phyloP scores from a whole-genome alignment of 2,329 filamentous ascomycete genomes.

The Helicocarpus griseus region DNA sequence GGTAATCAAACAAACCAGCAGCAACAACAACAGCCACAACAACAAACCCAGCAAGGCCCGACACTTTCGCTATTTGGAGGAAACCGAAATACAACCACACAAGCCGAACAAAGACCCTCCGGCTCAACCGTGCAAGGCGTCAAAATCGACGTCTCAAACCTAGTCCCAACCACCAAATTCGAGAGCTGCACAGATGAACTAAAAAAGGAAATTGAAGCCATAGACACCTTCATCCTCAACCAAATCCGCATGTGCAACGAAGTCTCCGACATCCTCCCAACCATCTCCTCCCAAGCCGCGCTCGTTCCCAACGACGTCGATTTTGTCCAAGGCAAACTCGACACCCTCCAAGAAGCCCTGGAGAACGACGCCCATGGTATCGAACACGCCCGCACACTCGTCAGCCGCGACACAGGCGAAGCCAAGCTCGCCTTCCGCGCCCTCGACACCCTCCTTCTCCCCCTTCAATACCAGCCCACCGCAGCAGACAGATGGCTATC shows the following conservation, averaged over 20 bases:
- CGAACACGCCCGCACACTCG: slow-evolving; percentile 45
- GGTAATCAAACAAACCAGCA: slow-evolving; percentile 8
- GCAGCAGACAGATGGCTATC: slow-evolving; percentile 32
- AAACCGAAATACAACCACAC: slow-evolving; percentile 21
- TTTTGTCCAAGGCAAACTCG: slow-evolving; percentile 51
- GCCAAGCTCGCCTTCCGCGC: slow-evolving; percentile 63
- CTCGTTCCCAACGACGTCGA: slow-evolving; percentile 57
- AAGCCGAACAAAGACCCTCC: slow-evolving; percentile 22
- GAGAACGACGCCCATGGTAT: slow-evolving; percentile 55
- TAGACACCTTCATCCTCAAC: slow-evolving; percentile 70
- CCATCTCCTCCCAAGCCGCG: slow-evolving; percentile 53
- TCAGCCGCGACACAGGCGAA: slow-evolving; percentile 58
- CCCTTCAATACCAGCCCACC: slow-evolving; percentile 50
- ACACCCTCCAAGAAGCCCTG: slow-evolving; percentile 53
- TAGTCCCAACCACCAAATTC: slow-evolving; percentile 82
- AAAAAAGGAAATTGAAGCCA: slow-evolving; percentile 64
- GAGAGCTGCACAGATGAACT: slow-evolving; percentile 77
- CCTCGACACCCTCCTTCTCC: slow-evolving; percentile 64
- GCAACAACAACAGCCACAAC: slow-evolving; percentile 22
- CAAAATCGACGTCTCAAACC: slow-evolving; percentile 65
- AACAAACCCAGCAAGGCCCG: slow-evolving; percentile 38
- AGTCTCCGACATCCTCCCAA: slow-evolving; percentile 60
- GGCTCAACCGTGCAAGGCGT: slow-evolving; percentile 49
- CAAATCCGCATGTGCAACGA: slow-evolving; percentile 67
- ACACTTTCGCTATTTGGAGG: slow-evolving; percentile 32